Percentiles rank a stretch among this genome's conserved stretches.
These are phyloP conservation scores for Begonia peltatifolia DNA, from an alignment of 306 rosid genomes.

Conservation along the genomic window DNA sequence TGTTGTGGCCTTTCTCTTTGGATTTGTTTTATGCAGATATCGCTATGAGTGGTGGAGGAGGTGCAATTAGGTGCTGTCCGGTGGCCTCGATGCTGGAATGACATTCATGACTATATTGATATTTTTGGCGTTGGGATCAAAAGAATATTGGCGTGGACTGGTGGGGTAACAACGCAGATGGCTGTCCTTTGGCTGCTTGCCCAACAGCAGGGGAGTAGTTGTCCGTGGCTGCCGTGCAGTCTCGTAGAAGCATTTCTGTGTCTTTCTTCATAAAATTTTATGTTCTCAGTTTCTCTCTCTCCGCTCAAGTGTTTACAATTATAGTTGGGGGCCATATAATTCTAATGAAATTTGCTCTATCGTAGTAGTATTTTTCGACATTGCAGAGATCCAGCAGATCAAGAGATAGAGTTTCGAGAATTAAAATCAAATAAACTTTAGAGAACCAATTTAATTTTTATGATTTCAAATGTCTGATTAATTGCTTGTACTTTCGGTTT, in stretches of 20 bases:
- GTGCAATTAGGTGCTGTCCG: constrained; percentile 56
- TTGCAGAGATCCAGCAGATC: too few relatives aligned
- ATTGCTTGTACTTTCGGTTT: too few relatives aligned
- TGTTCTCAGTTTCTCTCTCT: too few relatives aligned
- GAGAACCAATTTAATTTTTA: too few relatives aligned
- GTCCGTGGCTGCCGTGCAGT: constrained; percentile 31
- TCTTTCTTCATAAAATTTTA: too few relatives aligned
- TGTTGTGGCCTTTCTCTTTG: constrained; percentile 34
- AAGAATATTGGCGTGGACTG: constrained; percentile 19
- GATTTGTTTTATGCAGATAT: constrained; percentile 32
- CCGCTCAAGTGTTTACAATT: too few relatives aligned
- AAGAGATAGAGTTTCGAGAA: too few relatives aligned
- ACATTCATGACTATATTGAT: constrained; percentile 55
- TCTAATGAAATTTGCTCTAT: too few relatives aligned
- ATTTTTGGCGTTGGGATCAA: constrained; percentile 32
- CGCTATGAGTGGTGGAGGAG: constrained; percentile 43
- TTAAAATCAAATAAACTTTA: too few relatives aligned
- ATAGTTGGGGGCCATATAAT: too few relatives aligned
- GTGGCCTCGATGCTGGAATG: constrained; percentile 77
- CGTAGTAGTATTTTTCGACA: too few relatives aligned
- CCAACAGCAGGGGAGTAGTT: constrained; percentile 44
- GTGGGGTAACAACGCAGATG: constrained; percentile 59
- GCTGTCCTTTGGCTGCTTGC: constrained; percentile 67
- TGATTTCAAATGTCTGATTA: too few relatives aligned
- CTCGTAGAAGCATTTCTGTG: constrained; percentile 2